A percentile compares a stretch with the other conserved stretches of the same genome.
These are phyloP conservation scores for Sequoia sempervirens DNA, from an alignment of 75 land plant species.

Conservation along the genomic window DNA sequence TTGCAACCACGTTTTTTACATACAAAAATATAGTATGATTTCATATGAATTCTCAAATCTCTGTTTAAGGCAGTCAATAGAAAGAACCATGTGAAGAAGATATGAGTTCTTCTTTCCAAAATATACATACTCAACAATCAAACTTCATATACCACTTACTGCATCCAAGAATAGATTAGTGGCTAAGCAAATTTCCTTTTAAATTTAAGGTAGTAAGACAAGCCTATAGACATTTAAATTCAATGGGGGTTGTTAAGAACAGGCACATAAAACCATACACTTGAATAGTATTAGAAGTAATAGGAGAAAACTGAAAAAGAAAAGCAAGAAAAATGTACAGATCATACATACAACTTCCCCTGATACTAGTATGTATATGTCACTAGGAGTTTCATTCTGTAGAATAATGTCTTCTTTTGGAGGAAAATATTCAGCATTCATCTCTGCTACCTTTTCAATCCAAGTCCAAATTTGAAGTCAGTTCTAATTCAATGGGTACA, in stretches of 20 bases:
- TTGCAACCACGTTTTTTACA: background rate
- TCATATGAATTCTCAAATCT: too few relatives aligned
- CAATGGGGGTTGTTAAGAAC: background rate
- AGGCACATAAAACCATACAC: background rate
- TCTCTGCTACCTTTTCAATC: conserved; percentile 33
- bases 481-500: background rate
- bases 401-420: conserved; percentile 35
- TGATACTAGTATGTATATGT: conserved; percentile 28
- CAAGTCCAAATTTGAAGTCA: background rate
- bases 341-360: conserved; percentile 23
- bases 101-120: too few relatives aligned
- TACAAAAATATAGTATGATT: too few relatives aligned
- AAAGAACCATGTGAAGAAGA: too few relatives aligned
- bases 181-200: background rate
- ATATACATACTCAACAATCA: too few relatives aligned
- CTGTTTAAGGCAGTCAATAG: too few relatives aligned
- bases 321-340: background rate
- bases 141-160: too few relatives aligned
- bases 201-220: background rate
- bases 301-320: background rate
- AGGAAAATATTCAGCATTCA: conserved; percentile 40
- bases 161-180: background rate
- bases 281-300: background rate
- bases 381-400: conserved; percentile 33
- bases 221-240: background rate